These are phyloP conservation scores for Ogataea ramenticola DNA, from an alignment of 805 yeast species.

Conservation along the genomic window DNA sequence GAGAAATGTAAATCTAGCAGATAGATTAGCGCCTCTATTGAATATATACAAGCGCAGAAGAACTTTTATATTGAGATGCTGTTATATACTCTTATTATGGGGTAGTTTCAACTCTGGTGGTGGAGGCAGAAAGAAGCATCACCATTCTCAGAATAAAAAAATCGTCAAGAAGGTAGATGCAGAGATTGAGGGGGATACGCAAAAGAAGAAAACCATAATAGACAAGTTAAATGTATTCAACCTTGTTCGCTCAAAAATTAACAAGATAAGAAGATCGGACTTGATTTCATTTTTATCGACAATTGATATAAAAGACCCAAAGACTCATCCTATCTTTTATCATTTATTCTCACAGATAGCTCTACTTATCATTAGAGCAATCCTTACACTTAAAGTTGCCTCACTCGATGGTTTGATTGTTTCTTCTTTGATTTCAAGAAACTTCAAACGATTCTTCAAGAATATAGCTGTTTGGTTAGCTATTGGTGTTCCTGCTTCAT, in stretches of 20 bases:
- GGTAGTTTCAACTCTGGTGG: conserved; percentile 16
- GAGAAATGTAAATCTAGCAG: neutral
- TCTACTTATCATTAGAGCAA: conserved; percentile 59
- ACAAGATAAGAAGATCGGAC: conserved; percentile 9
- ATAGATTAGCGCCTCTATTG: conserved; percentile 1
- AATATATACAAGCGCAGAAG: conserved; percentile 16
- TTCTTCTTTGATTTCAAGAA: conserved; percentile 68
- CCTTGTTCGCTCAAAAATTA: neutral
- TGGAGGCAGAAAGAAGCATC: conserved; percentile 13
- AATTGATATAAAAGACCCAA: conserved; percentile 8
- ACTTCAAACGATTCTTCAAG: conserved; percentile 54
- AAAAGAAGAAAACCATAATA: neutral
- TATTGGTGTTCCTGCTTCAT: conserved; percentile 79
- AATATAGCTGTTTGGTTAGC: conserved; percentile 71
- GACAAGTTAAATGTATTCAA: neutral
- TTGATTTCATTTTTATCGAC: conserved; percentile 10
- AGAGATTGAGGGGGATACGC: neutral
- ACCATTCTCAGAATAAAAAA: neutral
- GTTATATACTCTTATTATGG: conserved; percentile 16
- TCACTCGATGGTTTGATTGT: conserved; percentile 80
- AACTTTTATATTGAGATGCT: conserved; percentile 13
- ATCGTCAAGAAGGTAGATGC: neutral
- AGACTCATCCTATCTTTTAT: conserved; percentile 7
- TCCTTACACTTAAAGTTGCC: conserved; percentile 75
- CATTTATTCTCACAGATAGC: conserved; percentile 45